Evolutionary conservation across 192 early-diverging fungal genomes (phyloP).

Genomic region (Coemansia sp.): DNA sequence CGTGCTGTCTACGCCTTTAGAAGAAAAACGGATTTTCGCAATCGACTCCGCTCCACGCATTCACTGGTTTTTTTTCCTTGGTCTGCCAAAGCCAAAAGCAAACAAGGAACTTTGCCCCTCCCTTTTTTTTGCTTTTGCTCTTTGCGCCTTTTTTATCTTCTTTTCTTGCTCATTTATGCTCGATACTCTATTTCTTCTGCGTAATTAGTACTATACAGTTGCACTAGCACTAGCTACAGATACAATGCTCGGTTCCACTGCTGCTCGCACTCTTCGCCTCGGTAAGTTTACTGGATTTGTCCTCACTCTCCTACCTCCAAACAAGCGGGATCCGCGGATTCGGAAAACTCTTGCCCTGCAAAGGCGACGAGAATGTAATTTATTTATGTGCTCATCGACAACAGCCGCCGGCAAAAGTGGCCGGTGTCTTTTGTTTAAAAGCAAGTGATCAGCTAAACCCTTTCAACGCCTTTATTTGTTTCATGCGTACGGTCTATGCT

Average conservation of each 20-base stretch:
- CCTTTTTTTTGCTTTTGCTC: background rate
- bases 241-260: conserved; percentile 41
- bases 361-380: background rate
- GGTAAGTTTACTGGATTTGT: conserved; percentile 27
- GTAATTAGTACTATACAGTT: conserved; percentile 2
- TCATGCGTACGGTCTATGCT: background rate
- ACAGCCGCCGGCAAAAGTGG: background rate
- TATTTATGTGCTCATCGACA: background rate
- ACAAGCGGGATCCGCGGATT: conserved; percentile 2
- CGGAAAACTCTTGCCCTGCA: background rate
- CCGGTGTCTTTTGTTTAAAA: background rate
- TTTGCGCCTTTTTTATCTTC: background rate
- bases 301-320: background rate
- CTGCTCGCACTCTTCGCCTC: conserved; percentile 43
- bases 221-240: background rate
- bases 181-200: conserved; percentile 3
- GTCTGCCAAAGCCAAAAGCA: background rate
- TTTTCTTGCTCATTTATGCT: conserved; percentile 4
- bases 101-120: too few relatives aligned
- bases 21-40: background rate
- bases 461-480: background rate
- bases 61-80: too few relatives aligned
- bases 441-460: background rate
- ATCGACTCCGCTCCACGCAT: background rate
- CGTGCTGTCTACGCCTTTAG: background rate